Evolutionary conservation across 2,329 filamentous ascomycete genomes (phyloP).

Genomic region (Tothia fuscella): DNA sequence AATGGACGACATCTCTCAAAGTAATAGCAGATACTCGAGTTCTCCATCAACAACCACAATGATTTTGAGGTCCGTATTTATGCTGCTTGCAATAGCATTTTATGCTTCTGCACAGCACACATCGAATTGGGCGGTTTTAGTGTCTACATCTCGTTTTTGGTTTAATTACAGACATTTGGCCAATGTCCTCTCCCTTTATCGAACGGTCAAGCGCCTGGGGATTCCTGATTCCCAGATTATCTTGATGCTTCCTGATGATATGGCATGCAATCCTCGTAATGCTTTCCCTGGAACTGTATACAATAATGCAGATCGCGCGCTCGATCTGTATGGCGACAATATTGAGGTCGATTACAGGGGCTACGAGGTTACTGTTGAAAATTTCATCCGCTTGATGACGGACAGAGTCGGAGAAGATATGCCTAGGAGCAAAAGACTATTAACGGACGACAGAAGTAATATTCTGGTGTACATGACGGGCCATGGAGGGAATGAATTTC

Average conservation of each 20-base stretch:
- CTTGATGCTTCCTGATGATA: constrained; percentile 98
- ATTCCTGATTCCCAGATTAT: constrained; percentile 99
- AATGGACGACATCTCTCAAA: too few relatives aligned
- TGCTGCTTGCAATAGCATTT: constrained; percentile 1
- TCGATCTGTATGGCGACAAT: constrained; percentile 95
- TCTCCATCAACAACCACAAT: neutral
- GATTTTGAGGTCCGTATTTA: constrained; percentile 5
- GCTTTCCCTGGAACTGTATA: constrained; percentile 96
- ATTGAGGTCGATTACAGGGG: constrained; percentile 98
- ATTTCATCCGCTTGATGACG: constrained; percentile 90
- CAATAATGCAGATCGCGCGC: constrained; percentile 90
- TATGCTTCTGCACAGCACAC: constrained; percentile 61
- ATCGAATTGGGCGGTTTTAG: constrained; percentile 98
- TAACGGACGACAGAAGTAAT: constrained; percentile 92
- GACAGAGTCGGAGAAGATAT: constrained; percentile 92
- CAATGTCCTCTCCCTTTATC: constrained; percentile 94
- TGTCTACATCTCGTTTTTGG: constrained; percentile 97
- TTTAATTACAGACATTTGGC: constrained; percentile 99
- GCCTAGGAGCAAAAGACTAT: constrained; percentile 81
- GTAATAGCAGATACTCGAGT: neutral
- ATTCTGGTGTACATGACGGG: constrained; percentile 99
- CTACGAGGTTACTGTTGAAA: constrained; percentile 97
- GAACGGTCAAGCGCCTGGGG: constrained; percentile 92
- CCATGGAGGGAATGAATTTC: constrained; percentile 91
- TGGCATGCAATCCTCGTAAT: constrained; percentile 98